These are phyloP conservation scores for Fusarium sp. DNA, from an alignment of 2,329 filamentous ascomycete species.

Conservation along the genomic window DNA sequence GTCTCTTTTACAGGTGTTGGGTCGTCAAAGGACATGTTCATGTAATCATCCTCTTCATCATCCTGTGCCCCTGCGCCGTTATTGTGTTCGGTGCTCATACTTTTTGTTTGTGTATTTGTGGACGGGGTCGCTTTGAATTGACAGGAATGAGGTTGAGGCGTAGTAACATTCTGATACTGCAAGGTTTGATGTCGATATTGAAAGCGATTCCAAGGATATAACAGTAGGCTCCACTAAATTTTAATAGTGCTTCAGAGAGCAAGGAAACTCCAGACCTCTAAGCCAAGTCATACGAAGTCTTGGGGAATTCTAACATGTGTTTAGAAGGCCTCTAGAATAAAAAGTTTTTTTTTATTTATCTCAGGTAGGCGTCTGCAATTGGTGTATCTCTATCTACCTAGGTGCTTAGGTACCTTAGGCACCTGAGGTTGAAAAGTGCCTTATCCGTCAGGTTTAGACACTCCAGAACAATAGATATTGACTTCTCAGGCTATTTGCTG, in stretches of 20 bases:
- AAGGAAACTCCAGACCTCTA: neutral
- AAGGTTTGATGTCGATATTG: slow-evolving; percentile 4
- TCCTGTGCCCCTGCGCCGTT: slow-evolving; percentile 39
- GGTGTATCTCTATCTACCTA: neutral
- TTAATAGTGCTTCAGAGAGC: neutral
- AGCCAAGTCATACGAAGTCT: neutral
- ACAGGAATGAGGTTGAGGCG: neutral
- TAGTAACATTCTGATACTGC: neutral
- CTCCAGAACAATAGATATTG: neutral
- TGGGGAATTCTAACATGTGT: neutral
- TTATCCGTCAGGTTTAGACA: neutral
- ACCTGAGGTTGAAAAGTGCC: neutral
- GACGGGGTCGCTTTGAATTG: neutral
- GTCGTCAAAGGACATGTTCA: slow-evolving; percentile 91
- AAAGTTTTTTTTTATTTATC: neutral
- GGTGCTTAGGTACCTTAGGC: too few species aligned
- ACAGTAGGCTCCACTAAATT: slow-evolving; percentile 19
- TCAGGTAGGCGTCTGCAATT: neutral
- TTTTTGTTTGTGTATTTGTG: neutral
- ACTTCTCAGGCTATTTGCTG: neutral
- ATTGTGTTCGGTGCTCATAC: slow-evolving; percentile 20
- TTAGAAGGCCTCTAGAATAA: neutral
- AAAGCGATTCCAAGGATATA: neutral
- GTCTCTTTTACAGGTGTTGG: slow-evolving; percentile 62
- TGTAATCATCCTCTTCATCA: slow-evolving; percentile 93